Evolutionary conservation across 164 flowering plant species (phyloP), one percentile per base, ranked within the genome.

Genomic region (Magnolia officinalis): DNA sequence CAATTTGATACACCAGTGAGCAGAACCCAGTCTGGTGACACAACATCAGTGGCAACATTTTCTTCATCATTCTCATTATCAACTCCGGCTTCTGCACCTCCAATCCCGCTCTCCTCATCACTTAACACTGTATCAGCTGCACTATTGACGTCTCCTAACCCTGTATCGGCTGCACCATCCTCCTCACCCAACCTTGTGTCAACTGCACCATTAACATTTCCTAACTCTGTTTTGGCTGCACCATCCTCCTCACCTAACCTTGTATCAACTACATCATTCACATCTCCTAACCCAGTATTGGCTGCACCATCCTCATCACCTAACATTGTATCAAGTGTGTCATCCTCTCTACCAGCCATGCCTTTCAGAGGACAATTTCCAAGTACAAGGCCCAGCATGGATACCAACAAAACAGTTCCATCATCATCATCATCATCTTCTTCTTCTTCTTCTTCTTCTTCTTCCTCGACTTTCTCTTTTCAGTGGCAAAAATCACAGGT

Each of bases 11-110:
- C 49, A 71, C 70, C 51, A 14, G 49, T 78, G 68, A 80, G 74
- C 74, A 82, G 80, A 74, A 75, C 68, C 78, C 80, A 80, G 50
- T 69, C 84, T 74, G 80, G 70, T 75, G 82, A 78, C 66, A 59
- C 59, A 69, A 50, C 50, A 71, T 67, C 80, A 29, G 20, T 82
- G 31, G 75, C 85, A 9, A 59, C 74, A 50, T 59, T 20, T 69
- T 20, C 72, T 29, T 50, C 87, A n/a, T 16, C 83, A 68, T 45
- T 70, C 67, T 72, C 82, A 1, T 50, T 23, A 11, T 20, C 29
- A 24, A n/a, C 50, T 8, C 37, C 82, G 19, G 65, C 63, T 23
- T 74, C 77, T 16, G 70, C 72, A 59, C 31, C 80, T 58, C 74
- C 82, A 2, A 23, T 20, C 19, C 18, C 50, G 4, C 65, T 72